Conservation (phyloP, 805 yeast species). For the Candida chilensis region DNA sequence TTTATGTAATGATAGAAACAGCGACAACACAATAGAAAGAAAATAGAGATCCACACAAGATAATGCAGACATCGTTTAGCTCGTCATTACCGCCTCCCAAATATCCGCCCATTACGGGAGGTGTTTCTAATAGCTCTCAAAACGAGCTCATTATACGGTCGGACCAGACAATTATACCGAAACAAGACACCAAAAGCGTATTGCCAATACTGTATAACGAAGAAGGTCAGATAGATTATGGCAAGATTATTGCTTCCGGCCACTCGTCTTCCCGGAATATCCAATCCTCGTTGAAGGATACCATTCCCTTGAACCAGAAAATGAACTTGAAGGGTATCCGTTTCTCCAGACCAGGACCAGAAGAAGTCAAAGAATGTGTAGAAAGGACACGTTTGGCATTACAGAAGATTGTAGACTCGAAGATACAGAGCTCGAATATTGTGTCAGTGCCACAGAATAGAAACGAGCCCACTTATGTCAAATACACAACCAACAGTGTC, state of each 20-base stretch:
- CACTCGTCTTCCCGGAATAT: constrained; percentile 9
- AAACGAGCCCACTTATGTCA: constrained; percentile 9
- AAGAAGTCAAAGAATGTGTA: constrained; percentile 35
- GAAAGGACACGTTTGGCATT: constrained; percentile 50
- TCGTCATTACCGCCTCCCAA: too few relatives aligned
- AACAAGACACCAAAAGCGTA: neutral
- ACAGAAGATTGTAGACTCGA: constrained; percentile 36
- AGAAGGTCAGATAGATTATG: neutral
- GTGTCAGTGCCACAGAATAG: constrained; percentile 8
- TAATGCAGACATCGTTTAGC: too few relatives aligned
- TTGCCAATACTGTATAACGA: neutral
- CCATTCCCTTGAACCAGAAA: constrained; percentile 51
- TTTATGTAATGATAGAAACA: too few relatives aligned
- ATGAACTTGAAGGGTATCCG: constrained; percentile 22
- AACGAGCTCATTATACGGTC: too few relatives aligned
- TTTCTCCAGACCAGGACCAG: constrained; percentile 36
- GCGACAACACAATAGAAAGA: too few relatives aligned
- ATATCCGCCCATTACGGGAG: too few relatives aligned
- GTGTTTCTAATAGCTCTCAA: too few relatives aligned
- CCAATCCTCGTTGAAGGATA: constrained; percentile 43
- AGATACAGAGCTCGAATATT: constrained; percentile 18
- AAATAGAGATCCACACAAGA: too few relatives aligned
- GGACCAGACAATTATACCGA: too few relatives aligned
- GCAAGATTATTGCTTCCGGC: neutral
- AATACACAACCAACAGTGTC: constrained; percentile 10